phyloP scores from a whole-genome alignment of 2,329 filamentous ascomycete genomes.

The Alternaria metachromatica region DNA sequence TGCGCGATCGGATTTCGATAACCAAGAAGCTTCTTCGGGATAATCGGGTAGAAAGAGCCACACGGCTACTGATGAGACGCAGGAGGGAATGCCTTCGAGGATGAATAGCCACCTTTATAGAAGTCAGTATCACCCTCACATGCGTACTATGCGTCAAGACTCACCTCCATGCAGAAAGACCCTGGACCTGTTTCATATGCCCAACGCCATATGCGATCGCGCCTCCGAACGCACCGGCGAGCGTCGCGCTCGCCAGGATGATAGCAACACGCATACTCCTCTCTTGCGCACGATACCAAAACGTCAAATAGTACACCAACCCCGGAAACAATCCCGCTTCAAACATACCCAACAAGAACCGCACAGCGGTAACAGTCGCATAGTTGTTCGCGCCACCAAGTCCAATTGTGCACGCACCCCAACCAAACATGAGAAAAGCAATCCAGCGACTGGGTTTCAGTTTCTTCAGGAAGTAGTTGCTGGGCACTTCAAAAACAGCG shows the following conservation, averaged over 20 bases:
- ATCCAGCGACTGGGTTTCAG: conserved; percentile 55
- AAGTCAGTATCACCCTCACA: not conserved
- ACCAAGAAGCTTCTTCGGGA: conserved; percentile 56
- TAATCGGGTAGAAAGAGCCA: conserved; percentile 59
- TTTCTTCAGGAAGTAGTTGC: conserved; percentile 66
- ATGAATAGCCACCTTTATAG: conserved; percentile 21
- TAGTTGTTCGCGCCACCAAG: conserved; percentile 54
- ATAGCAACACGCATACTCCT: conserved; percentile 65
- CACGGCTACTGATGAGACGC: conserved; percentile 38
- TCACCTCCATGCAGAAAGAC: conserved; percentile 43
- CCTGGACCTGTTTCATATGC: conserved; percentile 47
- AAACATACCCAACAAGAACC: conserved; percentile 50
- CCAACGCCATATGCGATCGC: conserved; percentile 62
- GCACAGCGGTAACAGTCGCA: conserved; percentile 48
- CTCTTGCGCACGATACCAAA: conserved; percentile 64
- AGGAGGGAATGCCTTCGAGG: conserved; percentile 32
- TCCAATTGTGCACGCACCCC: conserved; percentile 54
- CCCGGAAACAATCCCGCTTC: conserved; percentile 41
- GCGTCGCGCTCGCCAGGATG: conserved; percentile 63
- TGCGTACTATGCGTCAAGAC: accelerated
- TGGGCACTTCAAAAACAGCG: conserved; percentile 57
- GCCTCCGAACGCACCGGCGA: conserved; percentile 63
- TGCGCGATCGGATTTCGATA: conserved; percentile 51
- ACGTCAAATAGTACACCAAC: conserved; percentile 60
- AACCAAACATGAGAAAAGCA: conserved; percentile 54